A percentile compares a stretch with the other conserved stretches of the same genome.
These are phyloP conservation scores for Apophysomyces ossiformis DNA, from an alignment of 371 early-diverging fungal genomes.

Conservation along the genomic window DNA sequence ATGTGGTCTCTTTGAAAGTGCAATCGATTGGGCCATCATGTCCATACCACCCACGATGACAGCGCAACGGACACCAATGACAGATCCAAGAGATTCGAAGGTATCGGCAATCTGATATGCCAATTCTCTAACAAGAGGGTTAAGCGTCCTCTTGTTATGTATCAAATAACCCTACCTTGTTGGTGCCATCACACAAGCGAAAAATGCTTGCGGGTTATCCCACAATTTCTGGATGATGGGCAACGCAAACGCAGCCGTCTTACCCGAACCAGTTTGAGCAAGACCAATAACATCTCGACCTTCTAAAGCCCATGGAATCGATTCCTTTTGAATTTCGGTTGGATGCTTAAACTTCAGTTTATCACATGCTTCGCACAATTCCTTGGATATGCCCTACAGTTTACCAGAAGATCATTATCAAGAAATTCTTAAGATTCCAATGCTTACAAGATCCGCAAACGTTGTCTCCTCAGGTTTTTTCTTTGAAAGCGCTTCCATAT, in stretches of 20 bases:
- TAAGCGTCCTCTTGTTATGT: neutral
- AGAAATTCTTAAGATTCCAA: neutral
- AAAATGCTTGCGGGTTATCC: constrained; percentile 88
- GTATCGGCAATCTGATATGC: constrained; percentile 96
- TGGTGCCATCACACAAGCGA: constrained; percentile 97
- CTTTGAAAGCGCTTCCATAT: constrained; percentile 27
- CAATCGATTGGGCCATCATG: constrained; percentile 94
- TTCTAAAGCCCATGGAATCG: constrained; percentile 89
- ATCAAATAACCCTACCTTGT: constrained; percentile 70
- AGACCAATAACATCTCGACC: constrained; percentile 95
- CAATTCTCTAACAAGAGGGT: constrained; percentile 74
- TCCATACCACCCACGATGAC: constrained; percentile 99
- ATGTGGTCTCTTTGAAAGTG: constrained; percentile 95
- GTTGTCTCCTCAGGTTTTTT: constrained; percentile 34
- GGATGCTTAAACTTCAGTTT: constrained; percentile 90
- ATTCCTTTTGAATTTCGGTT: constrained; percentile 91
- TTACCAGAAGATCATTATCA: neutral
- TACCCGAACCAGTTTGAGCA: constrained; percentile 97
- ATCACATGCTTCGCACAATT: constrained; percentile 88
- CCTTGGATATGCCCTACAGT: constrained; percentile 77
- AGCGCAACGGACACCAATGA: constrained; percentile 91
- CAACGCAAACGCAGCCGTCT: constrained; percentile 97
- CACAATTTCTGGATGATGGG: constrained; percentile 95
- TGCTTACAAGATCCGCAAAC: constrained; percentile 33
- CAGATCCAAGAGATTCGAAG: constrained; percentile 89